Evolutionary conservation across 2,329 filamentous ascomycete genomes (phyloP), one percentile per base, ranked within the genome.

Genomic region (Penicillium sp.): DNA sequence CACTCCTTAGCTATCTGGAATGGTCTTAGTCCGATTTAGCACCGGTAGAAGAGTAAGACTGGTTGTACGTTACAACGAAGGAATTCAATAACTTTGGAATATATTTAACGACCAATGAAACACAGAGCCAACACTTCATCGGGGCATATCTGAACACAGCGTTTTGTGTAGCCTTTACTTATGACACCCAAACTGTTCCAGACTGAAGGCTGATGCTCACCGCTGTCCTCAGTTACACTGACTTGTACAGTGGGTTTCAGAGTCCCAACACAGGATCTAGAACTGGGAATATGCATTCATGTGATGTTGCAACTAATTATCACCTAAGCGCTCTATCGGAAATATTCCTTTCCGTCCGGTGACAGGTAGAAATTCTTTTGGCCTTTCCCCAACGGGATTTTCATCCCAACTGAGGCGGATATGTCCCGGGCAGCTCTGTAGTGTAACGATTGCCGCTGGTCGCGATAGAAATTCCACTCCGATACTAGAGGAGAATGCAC

Each of bases 401-500:
- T 8, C 36, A 59, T 62, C 25, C 7, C 42, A 53, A 42, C 62
- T 36, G 41, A n/a, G 35, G 27, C 52, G 35, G 31, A 47, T 19
- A 21, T 39, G 41, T 54, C 47, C 59, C 53, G 53, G 61, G 61
- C 33, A 60, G 25, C 39, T 39, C 36, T 60, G 58, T 49, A 49
- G 55, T 63, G 58, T 48, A 55, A 61, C 60, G 15, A 54, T 47
- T 43, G 17, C 43, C 42, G 36, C 50, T 42, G 42, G 60, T 27
- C 13, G 36, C 39, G 49, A 61, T 61, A 15, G 15, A 35, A 58
- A 61, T 48, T 23, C 6, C 4, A n/a, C 38, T 53, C 50, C 45
- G 42, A 52, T 52, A 9, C 51, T 38, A 12, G 31, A 43, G 42
- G 10, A 25, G 12, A 58, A 49, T 55, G 12, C 5, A 47, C 21